Evolutionary conservation across 805 yeast genomes (phyloP).

Genomic region (Wickerhamomyces ciferrii): DNA sequence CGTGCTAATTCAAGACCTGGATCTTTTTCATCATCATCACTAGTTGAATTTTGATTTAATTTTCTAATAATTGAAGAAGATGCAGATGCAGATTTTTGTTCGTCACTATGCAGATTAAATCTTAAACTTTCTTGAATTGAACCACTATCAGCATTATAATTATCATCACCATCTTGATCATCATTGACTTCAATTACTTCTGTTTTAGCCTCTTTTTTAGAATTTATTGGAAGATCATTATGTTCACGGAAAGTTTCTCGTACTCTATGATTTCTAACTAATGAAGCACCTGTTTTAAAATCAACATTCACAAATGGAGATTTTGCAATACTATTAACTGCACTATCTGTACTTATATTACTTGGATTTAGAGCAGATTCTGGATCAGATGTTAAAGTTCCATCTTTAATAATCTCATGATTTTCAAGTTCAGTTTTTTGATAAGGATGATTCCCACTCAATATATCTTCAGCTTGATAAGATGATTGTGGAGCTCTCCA

Average conservation of each 20-base stretch:
- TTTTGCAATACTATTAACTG: constrained; percentile 8
- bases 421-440: constrained; percentile 11
- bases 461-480: constrained; percentile 20
- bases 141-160: background rate
- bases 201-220: background rate
- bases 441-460: constrained; percentile 29
- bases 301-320: constrained; percentile 6
- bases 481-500: constrained; percentile 28
- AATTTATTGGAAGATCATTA: background rate
- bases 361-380: background rate
- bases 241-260: constrained; percentile 2
- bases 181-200: background rate
- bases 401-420: background rate
- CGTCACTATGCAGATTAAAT: background rate
- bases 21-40: background rate
- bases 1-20: background rate
- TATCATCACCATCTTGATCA: background rate
- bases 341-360: constrained; percentile 4
- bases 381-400: background rate
- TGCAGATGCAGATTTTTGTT: background rate
- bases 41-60: background rate
- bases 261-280: background rate
- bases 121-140: background rate
- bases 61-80: constrained; percentile 1
- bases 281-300: background rate